These are phyloP conservation scores for Physaria fendleri DNA, from an alignment of 345 rosid genomes.

Conservation along the genomic window DNA sequence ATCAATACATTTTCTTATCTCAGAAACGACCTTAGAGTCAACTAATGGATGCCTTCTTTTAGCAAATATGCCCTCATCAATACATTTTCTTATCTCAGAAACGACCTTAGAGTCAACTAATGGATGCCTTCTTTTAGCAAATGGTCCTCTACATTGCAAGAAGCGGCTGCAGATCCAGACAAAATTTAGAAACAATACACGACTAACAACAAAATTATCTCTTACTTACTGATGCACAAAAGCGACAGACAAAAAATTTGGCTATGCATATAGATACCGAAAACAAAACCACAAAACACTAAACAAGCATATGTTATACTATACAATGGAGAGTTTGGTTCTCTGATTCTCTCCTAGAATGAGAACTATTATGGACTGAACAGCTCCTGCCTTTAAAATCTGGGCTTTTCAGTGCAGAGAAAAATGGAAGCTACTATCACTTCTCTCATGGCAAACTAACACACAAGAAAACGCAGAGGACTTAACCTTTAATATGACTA, in stretches of 20 bases:
- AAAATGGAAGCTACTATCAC: neutral
- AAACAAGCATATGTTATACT: neutral
- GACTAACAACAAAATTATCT: constrained; percentile 7
- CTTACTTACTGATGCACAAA: neutral
- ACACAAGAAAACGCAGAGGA: neutral
- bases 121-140: constrained; percentile 89
- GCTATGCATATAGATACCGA: neutral
- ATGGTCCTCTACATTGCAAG: constrained; percentile 88
- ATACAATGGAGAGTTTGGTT: neutral
- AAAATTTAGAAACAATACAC: constrained; percentile 8
- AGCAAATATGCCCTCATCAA: constrained; percentile 83
- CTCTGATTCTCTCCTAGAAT: neutral
- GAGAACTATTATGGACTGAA: neutral
- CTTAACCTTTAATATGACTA: neutral
- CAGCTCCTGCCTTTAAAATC: neutral
- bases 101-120: constrained; percentile 67
- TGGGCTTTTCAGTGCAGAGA: neutral
- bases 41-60: constrained; percentile 85
- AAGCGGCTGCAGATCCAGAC: constrained; percentile 52
- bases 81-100: constrained; percentile 74
- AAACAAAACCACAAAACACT: neutral
- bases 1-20: constrained; percentile 77
- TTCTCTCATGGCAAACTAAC: neutral
- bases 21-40: constrained; percentile 62
- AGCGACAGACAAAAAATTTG: neutral